phyloP scores from a whole-genome alignment of 805 yeast species.

The Nakazawaea populi region DNA sequence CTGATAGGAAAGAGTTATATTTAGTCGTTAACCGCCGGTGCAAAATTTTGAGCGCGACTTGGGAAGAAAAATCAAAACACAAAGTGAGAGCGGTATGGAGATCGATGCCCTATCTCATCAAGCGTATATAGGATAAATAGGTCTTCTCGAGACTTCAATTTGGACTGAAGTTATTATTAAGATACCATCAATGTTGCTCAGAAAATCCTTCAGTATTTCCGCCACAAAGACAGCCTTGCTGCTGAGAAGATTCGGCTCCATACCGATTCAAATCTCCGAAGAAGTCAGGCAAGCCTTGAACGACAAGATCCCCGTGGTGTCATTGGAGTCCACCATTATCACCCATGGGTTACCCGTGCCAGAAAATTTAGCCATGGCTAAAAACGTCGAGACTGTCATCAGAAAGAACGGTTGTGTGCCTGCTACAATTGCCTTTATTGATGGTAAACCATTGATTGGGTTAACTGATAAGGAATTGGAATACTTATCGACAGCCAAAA shows the following conservation, averaged over 20 bases:
- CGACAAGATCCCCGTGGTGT: slow-evolving; percentile 61
- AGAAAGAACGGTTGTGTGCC: slow-evolving; percentile 67
- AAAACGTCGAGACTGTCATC: slow-evolving; percentile 54
- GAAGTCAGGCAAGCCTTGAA: slow-evolving; percentile 61
- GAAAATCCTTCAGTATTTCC: background rate
- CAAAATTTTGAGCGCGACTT: background rate
- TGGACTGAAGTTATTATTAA: too few species aligned
- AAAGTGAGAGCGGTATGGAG: background rate
- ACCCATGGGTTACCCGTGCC: slow-evolving; percentile 90
- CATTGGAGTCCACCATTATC: slow-evolving; percentile 81
- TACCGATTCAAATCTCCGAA: slow-evolving; percentile 11
- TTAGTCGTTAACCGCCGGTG: background rate
- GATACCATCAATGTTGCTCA: background rate
- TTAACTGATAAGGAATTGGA: slow-evolving; percentile 41
- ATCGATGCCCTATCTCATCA: background rate
- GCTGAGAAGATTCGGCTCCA: background rate
- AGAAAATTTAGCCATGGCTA: slow-evolving; percentile 67
- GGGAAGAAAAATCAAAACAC: background rate
- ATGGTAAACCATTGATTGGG: slow-evolving; percentile 73
- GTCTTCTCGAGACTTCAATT: background rate
- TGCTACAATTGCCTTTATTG: slow-evolving; percentile 76
- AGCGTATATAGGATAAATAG: background rate
- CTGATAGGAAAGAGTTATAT: background rate
- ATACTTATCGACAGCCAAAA: slow-evolving; percentile 33
- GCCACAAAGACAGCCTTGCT: background rate